These are phyloP conservation scores for Wickerhamomyces chambardii DNA, from an alignment of 805 yeast genomes.

Conservation along the genomic window DNA sequence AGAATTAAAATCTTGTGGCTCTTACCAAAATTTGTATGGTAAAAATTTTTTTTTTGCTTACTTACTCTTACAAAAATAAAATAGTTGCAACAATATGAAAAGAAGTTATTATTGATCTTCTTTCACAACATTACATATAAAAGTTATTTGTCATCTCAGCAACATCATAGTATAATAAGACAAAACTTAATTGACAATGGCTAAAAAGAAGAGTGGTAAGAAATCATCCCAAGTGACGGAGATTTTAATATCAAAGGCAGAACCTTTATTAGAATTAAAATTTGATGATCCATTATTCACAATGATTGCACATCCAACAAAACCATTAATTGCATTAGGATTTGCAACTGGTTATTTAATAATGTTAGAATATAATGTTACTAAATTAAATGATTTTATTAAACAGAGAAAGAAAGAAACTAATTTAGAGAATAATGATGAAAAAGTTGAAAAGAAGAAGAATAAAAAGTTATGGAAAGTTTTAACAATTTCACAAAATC, in stretches of 20 bases:
- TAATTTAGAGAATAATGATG: slow-evolving; percentile 10
- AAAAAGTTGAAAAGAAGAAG: slow-evolving; percentile 18
- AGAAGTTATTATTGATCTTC: too few species aligned
- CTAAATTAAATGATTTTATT: slow-evolving; percentile 27
- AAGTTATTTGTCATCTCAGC: too few species aligned
- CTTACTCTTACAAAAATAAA: too few species aligned
- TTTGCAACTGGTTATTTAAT: slow-evolving; percentile 75
- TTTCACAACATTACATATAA: too few species aligned
- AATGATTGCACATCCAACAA: slow-evolving; percentile 68
- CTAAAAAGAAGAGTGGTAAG: slow-evolving; percentile 3
- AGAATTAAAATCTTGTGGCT: too few species aligned
- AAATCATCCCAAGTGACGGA: slow-evolving; percentile 9
- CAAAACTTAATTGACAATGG: too few species aligned
- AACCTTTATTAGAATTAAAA: slow-evolving; percentile 25
- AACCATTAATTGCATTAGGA: slow-evolving; percentile 58
- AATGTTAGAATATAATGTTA: slow-evolving; percentile 49
- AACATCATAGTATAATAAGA: too few species aligned
- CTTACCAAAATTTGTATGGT: too few species aligned
- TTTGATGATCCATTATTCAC: slow-evolving; percentile 65
- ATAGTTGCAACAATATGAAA: too few species aligned
- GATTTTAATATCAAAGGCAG: slow-evolving; percentile 10
- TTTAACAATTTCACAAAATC: slow-evolving; percentile 13
- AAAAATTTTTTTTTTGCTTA: too few species aligned
- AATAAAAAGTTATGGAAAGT: slow-evolving; percentile 39
- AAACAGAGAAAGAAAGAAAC: slow-evolving; percentile 17